phyloP scores from a whole-genome alignment of 208 protist species.

The Leishmania tarentolae region DNA sequence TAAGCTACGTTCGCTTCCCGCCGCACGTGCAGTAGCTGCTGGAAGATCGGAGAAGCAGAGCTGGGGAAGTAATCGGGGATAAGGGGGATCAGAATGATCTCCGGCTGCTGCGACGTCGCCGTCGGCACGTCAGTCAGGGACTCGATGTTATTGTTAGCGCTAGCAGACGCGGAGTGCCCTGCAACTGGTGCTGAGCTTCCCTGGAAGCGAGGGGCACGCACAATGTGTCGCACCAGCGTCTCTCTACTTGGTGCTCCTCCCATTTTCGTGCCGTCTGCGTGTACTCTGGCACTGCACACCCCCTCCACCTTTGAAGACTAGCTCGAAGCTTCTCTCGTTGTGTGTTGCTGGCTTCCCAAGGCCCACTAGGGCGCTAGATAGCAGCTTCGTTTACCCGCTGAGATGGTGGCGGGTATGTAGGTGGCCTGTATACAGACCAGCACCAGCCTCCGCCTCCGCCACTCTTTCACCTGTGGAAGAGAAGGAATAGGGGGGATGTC shows the following conservation, averaged over 20 bases:
- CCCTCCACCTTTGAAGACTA: background rate
- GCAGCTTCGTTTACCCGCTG: background rate
- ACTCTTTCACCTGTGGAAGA: background rate
- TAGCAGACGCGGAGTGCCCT: background rate
- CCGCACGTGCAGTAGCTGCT: slow-evolving; percentile 51
- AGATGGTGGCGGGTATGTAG: background rate
- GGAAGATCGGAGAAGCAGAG: slow-evolving; percentile 43
- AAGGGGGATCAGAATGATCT: slow-evolving; percentile 64
- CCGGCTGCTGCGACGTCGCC: slow-evolving; percentile 17
- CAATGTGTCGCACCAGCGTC: slow-evolving; percentile 48
- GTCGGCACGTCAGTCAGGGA: background rate
- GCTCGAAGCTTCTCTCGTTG: background rate
- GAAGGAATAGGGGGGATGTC: background rate
- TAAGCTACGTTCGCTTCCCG: slow-evolving; percentile 43
- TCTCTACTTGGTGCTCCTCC: slow-evolving; percentile 61
- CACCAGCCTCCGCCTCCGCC: background rate
- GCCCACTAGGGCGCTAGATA: background rate
- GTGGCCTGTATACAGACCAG: background rate
- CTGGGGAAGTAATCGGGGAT: slow-evolving; percentile 70
- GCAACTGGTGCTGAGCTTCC: background rate
- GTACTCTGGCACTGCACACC: background rate
- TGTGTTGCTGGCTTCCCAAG: background rate
- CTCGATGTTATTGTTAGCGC: background rate
- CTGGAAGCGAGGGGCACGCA: slow-evolving; percentile 29
- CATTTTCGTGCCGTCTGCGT: slow-evolving; percentile 20